A percentile compares a stretch with the other conserved stretches of the same genome.
Evolutionary conservation across 768 basidiomycete genomes (phyloP).

Genomic region (Psilocybe cubensis): DNA sequence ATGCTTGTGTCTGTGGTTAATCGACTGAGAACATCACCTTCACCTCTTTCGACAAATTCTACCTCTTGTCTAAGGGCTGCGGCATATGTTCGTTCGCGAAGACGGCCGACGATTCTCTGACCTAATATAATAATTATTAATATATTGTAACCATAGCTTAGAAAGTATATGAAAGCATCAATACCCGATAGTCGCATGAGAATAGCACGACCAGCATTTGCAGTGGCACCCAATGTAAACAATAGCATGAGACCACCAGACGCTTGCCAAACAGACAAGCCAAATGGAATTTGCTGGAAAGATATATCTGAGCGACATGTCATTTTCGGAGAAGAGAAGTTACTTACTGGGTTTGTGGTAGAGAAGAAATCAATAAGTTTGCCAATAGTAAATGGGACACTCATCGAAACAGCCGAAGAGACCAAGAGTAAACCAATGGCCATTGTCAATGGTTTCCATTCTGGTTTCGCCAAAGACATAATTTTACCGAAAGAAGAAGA

Average conservation of each 20-base stretch:
- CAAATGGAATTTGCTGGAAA: conserved; percentile 74
- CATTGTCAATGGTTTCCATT: conserved; percentile 72
- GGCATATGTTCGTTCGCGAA: conserved; percentile 80
- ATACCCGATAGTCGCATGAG: conserved; percentile 87
- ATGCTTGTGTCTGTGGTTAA: conserved; percentile 91
- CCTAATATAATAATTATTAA: conserved; percentile 37
- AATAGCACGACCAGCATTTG: conserved; percentile 83
- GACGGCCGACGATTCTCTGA: conserved; percentile 88
- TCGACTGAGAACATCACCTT: conserved; percentile 92
- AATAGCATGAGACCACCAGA: conserved; percentile 71
- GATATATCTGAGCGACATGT: conserved; percentile 1
- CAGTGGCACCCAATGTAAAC: conserved; percentile 86
- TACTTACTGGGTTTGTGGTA: conserved; percentile 66
- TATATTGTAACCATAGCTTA: neutral
- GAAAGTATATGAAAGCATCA: neutral
- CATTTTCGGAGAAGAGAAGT: neutral
- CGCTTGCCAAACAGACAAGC: conserved; percentile 79
- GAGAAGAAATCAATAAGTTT: conserved; percentile 95
- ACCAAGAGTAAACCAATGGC: conserved; percentile 82
- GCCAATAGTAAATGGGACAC: conserved; percentile 91
- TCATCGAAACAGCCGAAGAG: conserved; percentile 92
- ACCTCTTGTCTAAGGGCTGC: conserved; percentile 90
- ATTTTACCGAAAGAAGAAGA: conserved; percentile 77
- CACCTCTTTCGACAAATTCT: conserved; percentile 89
- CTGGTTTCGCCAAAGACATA: conserved; percentile 77